These are phyloP conservation scores for Yueomyces sp. DNA, from an alignment of 805 yeast species.

Conservation along the genomic window DNA sequence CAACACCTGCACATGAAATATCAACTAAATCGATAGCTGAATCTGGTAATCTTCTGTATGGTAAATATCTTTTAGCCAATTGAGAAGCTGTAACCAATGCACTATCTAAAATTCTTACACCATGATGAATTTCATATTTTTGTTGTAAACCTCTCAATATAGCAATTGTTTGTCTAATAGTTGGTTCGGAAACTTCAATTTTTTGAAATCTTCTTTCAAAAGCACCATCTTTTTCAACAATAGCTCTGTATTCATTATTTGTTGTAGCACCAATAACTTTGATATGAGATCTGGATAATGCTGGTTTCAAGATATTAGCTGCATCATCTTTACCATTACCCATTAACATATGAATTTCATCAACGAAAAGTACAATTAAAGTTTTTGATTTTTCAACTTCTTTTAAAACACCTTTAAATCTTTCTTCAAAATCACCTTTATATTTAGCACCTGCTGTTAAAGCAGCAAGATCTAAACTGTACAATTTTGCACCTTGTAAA, in stretches of 20 bases:
- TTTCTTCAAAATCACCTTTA: constrained; percentile 97
- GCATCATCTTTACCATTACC: constrained; percentile 98
- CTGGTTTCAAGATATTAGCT: constrained; percentile 92
- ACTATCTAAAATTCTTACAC: constrained; percentile 88
- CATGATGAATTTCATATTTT: constrained; percentile 93
- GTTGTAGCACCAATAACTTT: constrained; percentile 99
- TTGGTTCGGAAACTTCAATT: constrained; percentile 90
- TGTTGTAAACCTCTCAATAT: constrained; percentile 92
- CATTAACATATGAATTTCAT: constrained; percentile 98
- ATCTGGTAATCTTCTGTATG: constrained; percentile 92
- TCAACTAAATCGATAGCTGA: constrained; percentile 94
- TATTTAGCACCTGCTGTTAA: constrained; percentile 97
- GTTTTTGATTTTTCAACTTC: constrained; percentile 83
- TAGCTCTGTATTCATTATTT: constrained; percentile 82
- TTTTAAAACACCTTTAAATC: constrained; percentile 89
- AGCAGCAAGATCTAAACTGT: constrained; percentile 88
- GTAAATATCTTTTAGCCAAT: constrained; percentile 83
- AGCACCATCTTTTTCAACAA: constrained; percentile 94
- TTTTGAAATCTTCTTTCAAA: constrained; percentile 97
- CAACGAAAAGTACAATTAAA: constrained; percentile 83
- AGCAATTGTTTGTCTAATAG: constrained; percentile 85
- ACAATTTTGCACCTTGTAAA: constrained; percentile 65
- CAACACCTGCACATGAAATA: constrained; percentile 93
- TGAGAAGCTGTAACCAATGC: constrained; percentile 92
- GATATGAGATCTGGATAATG: constrained; percentile 88